Percentiles rank a stretch among this genome's conserved stretches.
These are phyloP conservation scores for Tylopilus rubrobrunneus DNA, from an alignment of 768 basidiomycete species.

Conservation along the genomic window DNA sequence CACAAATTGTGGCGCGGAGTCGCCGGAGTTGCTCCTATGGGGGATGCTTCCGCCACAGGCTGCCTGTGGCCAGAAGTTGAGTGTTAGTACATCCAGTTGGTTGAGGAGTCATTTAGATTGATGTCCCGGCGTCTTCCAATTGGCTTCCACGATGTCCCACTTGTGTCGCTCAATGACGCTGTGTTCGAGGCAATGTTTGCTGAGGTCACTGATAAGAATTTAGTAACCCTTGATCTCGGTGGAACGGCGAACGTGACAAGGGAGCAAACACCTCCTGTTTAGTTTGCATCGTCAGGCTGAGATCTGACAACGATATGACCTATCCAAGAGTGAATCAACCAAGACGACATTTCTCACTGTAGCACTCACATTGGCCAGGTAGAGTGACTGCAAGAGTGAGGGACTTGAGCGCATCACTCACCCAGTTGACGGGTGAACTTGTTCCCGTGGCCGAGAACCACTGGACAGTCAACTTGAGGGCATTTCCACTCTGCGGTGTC, in stretches of 20 bases:
- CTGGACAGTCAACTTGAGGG: slow-evolving; percentile 50
- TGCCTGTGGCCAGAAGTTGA: no score
- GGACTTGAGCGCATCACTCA: slow-evolving; percentile 68
- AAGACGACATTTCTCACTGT: not conserved
- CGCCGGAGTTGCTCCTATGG: no score
- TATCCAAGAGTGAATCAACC: slow-evolving; percentile 19
- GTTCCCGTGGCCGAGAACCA: slow-evolving; percentile 62
- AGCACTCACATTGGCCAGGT: slow-evolving; percentile 51
- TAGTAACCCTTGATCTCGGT: no score
- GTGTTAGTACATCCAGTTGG: no score
- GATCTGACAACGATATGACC: slow-evolving; percentile 57
- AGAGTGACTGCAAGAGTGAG: slow-evolving; percentile 57
- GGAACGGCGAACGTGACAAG: slow-evolving; percentile 54
- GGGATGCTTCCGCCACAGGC: no score
- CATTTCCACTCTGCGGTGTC: slow-evolving; percentile 52
- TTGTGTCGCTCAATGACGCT: no score
- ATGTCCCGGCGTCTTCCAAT: no score
- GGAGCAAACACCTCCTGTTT: slow-evolving; percentile 57
- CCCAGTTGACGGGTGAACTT: slow-evolving; percentile 51
- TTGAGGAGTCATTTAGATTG: no score
- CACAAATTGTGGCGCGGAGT: no score
- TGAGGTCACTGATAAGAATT: no score
- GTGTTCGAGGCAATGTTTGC: no score
- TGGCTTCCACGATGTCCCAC: no score
- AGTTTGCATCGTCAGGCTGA: slow-evolving; percentile 49